Conservation (phyloP, 2,329 filamentous ascomycete genomes). For the Metarhizium anisopliae region DNA sequence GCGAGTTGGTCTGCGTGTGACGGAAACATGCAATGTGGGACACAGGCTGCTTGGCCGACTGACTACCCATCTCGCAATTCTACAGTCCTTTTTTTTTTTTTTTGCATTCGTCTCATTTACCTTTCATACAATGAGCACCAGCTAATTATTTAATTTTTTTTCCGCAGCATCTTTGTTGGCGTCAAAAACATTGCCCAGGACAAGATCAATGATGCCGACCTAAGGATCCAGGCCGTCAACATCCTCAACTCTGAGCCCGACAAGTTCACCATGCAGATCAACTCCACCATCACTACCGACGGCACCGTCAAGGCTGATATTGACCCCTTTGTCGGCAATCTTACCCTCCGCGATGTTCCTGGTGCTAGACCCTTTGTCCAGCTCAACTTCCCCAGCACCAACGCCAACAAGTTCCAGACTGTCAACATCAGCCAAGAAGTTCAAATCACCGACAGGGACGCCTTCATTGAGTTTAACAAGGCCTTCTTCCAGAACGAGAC, state of each 20-base stretch:
- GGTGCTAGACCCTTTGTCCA: slow-evolving; percentile 39
- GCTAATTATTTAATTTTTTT: neutral
- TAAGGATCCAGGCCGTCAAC: slow-evolving; percentile 42
- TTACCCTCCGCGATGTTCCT: slow-evolving; percentile 44
- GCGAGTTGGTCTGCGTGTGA: no score
- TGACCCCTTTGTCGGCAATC: slow-evolving; percentile 39
- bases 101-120: neutral
- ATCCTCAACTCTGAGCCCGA: slow-evolving; percentile 36
- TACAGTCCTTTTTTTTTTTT: neutral
- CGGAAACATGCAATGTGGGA: no score
- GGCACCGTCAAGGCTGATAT: slow-evolving; percentile 43
- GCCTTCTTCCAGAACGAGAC: slow-evolving; percentile 42
- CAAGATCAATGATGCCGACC: slow-evolving; percentile 43
- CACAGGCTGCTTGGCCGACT: no score
- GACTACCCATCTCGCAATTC: no score
- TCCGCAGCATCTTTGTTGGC: slow-evolving; percentile 42
- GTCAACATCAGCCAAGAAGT: slow-evolving; percentile 44
- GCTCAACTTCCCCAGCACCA: slow-evolving; percentile 43
- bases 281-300: slow-evolving; percentile 45
- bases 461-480: slow-evolving; percentile 46
- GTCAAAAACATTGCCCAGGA: slow-evolving; percentile 48
- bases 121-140: neutral
- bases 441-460: slow-evolving; percentile 34
- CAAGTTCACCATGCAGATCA: slow-evolving; percentile 42
- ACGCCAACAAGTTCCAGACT: slow-evolving; percentile 35